Evolutionary conservation across 441 rosid species (phyloP), one percentile per base, ranked within the genome.

Genomic region (Omphalea diandra): DNA sequence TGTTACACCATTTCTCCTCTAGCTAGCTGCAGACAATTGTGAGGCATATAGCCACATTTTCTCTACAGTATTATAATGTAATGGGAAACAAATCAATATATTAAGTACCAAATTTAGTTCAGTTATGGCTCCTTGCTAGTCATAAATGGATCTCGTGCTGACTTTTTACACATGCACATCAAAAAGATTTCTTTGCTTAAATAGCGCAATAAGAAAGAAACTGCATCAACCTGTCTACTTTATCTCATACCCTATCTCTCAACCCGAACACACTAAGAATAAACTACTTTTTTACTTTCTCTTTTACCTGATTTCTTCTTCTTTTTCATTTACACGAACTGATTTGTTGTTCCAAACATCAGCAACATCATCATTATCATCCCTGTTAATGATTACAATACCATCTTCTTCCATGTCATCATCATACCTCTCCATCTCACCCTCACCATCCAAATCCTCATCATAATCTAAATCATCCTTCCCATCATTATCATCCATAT

Each of bases 381-480:
- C 32, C 0, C 57, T 24, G 54, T 76, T 68, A 31, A 81, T 50
- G 17, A 76, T 65, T 70, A 72, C 71, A 36, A 77, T 61, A 4
- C 75, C 83, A 38, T 83, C 87, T 60, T 83, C 87, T 60, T 81
- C 87, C 15, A 32, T 76, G 35, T 81, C 85, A 40, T 44, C 86
- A 36, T 77, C 83, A 20, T 80, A 55, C 50, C 55, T 85, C 22
- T 80, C 85, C 57, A 69, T 79, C 46, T 76, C 62, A 24, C 22
- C 46, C 32, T 72, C 88, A 20, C 31, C 70, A 8, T 70, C 76
- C 32, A 31, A 59, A 49, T 69, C 84, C 11, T 81, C 90, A 0
- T 76, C 78, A 3, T 69, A 80, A 31, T 70, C 77, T 31, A 74
- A 72, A 0, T 63, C 91, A 29, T 84, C 88, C 0, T 77, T 88